A percentile compares a stretch with the other conserved stretches of the same genome.
phyloP scores from a whole-genome alignment of 495 filamentous ascomycete species.

The Aspergillus hancockii region DNA sequence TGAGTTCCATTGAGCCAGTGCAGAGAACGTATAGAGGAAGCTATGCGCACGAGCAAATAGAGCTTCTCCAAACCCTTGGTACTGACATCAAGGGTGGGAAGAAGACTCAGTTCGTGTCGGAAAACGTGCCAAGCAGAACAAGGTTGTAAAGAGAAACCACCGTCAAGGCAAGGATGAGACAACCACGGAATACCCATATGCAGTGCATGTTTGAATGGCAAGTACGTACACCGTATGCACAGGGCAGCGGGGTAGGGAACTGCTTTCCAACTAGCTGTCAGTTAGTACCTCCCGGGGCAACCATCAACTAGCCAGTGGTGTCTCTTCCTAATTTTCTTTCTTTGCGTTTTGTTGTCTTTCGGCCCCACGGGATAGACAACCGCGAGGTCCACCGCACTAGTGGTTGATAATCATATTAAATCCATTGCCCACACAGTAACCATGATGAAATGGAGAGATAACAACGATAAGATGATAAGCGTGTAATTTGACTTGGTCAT shows the following conservation, averaged over 20 bases:
- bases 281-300: conserved; percentile 1
- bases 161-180: background rate
- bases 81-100: conserved; percentile 17
- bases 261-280: background rate
- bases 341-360: conserved; percentile 8
- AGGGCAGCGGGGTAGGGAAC: background rate
- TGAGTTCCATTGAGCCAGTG: background rate
- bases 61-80: conserved; percentile 13
- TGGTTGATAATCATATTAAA: conserved; percentile 14
- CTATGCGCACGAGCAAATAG: conserved; percentile 6
- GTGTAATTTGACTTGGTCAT: conserved; percentile 38
- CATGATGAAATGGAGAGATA: conserved; percentile 19
- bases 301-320: background rate
- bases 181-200: background rate
- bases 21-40: background rate
- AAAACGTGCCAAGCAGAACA: conserved; percentile 19
- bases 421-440: conserved; percentile 18
- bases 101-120: conserved; percentile 4
- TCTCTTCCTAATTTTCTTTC: conserved; percentile 1
- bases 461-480: conserved; percentile 31
- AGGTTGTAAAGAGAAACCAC: conserved; percentile 17
- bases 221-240: no score
- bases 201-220: conserved; percentile 5
- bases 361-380: conserved; percentile 23
- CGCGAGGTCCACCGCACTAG: conserved; percentile 22